Base-by-base conservation (phyloP, 1,139 yeast species). In the Pichia sp. region DNA sequence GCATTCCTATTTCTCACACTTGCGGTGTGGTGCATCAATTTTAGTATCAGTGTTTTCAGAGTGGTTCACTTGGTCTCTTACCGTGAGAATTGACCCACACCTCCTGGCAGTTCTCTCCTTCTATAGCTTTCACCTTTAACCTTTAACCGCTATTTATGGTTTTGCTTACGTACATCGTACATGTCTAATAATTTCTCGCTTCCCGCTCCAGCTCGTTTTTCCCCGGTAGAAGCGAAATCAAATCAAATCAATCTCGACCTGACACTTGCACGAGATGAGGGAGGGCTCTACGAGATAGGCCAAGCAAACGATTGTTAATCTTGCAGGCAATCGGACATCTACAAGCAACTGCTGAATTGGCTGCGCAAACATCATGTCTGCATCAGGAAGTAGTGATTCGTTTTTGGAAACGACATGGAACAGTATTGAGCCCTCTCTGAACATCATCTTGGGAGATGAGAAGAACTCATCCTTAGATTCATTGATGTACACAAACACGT, bases 21-120 rank as follows among this genome's bases (percentile, higher is more conserved):
- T 48, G 69, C 76, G 27, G 68, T 81, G 53, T 88, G 97, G 96
- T 86, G 91, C 27, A 59, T 79, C 24, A 82, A 95, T 0, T 88
- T 88, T 50, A 73, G 91, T 11, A 74, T 88, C 37, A 82, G 94
- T 57, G 77, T 87, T 13, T 66, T 84, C 44, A 67, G 97, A 45
- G 85, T 88, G 34, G 91, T 88, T 6, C 91, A 82, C 50, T 70
- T 80, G 39, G 93, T 82, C 19, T 38, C 51, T 5, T 32, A 40
- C 20, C 27, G 16, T 25, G 27, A 25, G 11, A 25, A 25, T n/a
- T n/a, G n/a, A n/a, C n/a, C n/a, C n/a, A n/a, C n/a, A n/a, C n/a
- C n/a, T n/a, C n/a, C n/a, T n/a, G n/a, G n/a, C n/a, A n/a, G n/a
- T n/a, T n/a, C n/a, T n/a, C n/a, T n/a, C n/a, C n/a, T n/a, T n/a